These are phyloP conservation scores for Hydnomerulius pinastri DNA, from an alignment of 768 basidiomycete species.

Conservation along the genomic window DNA sequence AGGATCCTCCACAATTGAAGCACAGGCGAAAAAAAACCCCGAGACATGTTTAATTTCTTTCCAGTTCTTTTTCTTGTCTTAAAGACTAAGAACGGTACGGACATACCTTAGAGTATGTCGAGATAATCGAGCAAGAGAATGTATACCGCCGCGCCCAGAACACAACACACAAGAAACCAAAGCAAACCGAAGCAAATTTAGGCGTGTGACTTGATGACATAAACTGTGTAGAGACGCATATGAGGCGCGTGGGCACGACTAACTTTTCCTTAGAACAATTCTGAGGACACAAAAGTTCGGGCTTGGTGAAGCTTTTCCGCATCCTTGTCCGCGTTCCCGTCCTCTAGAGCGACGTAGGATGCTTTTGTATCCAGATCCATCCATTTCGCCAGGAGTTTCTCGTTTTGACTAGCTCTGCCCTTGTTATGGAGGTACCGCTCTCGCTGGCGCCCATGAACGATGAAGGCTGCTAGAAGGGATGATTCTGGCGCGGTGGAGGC, in stretches of 20 bases:
- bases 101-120: too few species aligned
- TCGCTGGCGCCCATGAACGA: conserved; percentile 71
- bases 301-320: conserved; percentile 77
- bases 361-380: conserved; percentile 35
- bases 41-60: too few species aligned
- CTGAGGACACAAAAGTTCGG: conserved; percentile 92
- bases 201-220: conserved; percentile 46
- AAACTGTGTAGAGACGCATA: conserved; percentile 32
- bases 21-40: too few species aligned
- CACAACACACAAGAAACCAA: not conserved
- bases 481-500: conserved; percentile 29
- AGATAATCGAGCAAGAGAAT: too few species aligned
- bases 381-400: conserved; percentile 35
- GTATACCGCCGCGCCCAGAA: too few species aligned
- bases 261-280: conserved; percentile 58
- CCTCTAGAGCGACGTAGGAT: conserved; percentile 63
- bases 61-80: too few species aligned
- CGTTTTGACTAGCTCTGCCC: conserved; percentile 45
- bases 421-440: conserved; percentile 66
- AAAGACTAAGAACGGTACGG: too few species aligned
- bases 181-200: not conserved
- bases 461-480: conserved; percentile 38
- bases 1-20: too few species aligned
- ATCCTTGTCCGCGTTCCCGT: conserved; percentile 96
- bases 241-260: not conserved